Base-by-base conservation (phyloP, 306 rosid genomes). In the Mucuna pruriens region DNA sequence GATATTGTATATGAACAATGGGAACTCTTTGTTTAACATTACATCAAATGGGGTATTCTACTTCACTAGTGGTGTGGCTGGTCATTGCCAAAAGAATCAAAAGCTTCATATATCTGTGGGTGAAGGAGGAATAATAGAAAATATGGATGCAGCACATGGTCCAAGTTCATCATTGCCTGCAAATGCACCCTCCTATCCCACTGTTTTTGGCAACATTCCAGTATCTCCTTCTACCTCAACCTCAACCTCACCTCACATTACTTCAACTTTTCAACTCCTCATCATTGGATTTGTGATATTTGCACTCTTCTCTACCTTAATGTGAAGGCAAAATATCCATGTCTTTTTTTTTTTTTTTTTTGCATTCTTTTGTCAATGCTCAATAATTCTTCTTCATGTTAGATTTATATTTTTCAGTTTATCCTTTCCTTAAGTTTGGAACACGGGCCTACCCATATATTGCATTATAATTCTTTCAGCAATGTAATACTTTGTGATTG, bases 21-120 rank as follows among this genome's bases (percentile, higher is more conserved):
- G 99, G 0, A 95, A 95, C 86, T 93, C 99, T 46, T 69, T 93
- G 77, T 95, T 95, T 65, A 95, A 95, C 78, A 85, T 95, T 0
- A 95, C 97, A 57, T 17, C 86, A 6, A 25, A 84, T 4, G 98
- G 97, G 31, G 86, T 82, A 1, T 87, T 80, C n/a, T 95, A 87
- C 87, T 95, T 95, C 91, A 93, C 91, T 1, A 93, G 99, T 84
- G 97, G 90, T 15, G 89, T 31, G 20, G 48, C 73, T 26, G 98
- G 94, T 0, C 92, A 88, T 72, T 95, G 99, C 74, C 87, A 84
- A 46, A 90, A 90, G 83, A 85, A 85, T 19, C 98, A 95, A 80
- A 93, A 92, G 89, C 87, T 95, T 74, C 89, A 84, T 75, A 71
- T 95, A 68, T 78, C 86, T 8, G 90, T 91, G 22, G 84, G 80